Conservation (phyloP, 306 rosid genomes). For the Abrus precatorius region DNA sequence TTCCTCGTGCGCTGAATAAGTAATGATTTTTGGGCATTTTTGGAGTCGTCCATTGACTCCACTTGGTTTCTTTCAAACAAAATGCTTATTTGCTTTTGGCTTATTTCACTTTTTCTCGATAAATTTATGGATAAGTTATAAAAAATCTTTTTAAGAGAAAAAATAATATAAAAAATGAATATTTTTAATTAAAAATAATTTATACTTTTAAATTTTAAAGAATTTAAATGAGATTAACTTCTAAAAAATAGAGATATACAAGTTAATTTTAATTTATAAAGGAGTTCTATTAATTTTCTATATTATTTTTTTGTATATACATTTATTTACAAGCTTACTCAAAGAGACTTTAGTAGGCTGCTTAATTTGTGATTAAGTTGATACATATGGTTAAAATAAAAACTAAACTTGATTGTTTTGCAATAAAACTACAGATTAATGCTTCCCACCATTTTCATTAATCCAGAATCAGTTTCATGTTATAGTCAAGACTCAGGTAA, state of each 20-base stretch:
- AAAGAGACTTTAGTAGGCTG: neutral
- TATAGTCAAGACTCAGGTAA: neutral
- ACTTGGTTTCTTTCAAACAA: constrained; percentile 1
- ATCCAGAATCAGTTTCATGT: neutral
- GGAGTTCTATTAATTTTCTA: too few relatives aligned
- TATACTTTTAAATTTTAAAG: too few relatives aligned
- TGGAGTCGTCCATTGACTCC: neutral
- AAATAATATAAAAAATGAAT: too few relatives aligned
- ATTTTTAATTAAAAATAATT: too few relatives aligned
- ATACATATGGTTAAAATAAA: neutral
- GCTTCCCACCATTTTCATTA: too few relatives aligned
- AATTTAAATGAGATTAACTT: too few relatives aligned
- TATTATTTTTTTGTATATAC: too few relatives aligned
- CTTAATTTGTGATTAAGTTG: neutral
- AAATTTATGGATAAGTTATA: too few relatives aligned
- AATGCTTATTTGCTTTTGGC: neutral
- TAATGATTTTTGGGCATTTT: constrained; percentile 1
- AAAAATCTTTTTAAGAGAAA: too few relatives aligned
- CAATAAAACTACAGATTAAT: neutral
- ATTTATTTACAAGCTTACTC: too few relatives aligned
- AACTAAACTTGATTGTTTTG: neutral
- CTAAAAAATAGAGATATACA: too few relatives aligned
- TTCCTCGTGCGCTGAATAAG: constrained; percentile 20
- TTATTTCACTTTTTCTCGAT: neutral
- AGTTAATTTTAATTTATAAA: too few relatives aligned